A percentile compares a stretch with the other conserved stretches of the same genome.
Conservation (phyloP, 257 asterid species). For the Fraxinus cuspidata region DNA sequence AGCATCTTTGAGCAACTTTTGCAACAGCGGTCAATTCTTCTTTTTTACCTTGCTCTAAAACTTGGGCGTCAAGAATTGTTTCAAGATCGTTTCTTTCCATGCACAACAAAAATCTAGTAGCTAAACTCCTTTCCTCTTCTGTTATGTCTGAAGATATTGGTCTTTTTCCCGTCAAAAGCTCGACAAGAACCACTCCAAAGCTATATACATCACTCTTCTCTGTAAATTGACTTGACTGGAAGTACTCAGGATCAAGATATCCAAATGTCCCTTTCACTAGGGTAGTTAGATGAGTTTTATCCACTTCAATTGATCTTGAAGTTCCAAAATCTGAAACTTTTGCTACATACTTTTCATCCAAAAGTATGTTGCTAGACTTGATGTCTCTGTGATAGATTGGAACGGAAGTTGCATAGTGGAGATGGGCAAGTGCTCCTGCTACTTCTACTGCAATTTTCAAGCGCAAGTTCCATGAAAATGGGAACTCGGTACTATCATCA, state of each 20-base stretch:
- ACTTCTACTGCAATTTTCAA: slow-evolving; percentile 26
- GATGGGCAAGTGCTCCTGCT: slow-evolving; percentile 28
- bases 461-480: slow-evolving; percentile 22
- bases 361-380: too few species aligned
- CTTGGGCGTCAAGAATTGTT: background rate
- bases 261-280: slow-evolving; percentile 13
- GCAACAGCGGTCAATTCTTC: slow-evolving; percentile 18
- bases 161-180: slow-evolving; percentile 15
- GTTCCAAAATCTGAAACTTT: slow-evolving; percentile 9
- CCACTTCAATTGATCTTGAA: background rate
- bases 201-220: too few species aligned
- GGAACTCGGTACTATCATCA: background rate
- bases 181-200: too few species aligned
- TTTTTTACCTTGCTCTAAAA: slow-evolving; percentile 8
- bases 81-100: too few species aligned
- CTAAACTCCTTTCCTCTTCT: background rate
- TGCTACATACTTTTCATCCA: background rate
- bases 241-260: slow-evolving; percentile 19
- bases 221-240: background rate
- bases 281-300: slow-evolving; percentile 19
- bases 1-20: slow-evolving; percentile 28
- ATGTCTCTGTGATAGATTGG: slow-evolving; percentile 28
- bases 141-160: background rate
- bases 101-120: too few species aligned
- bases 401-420: slow-evolving; percentile 27